A percentile compares a stretch with the other conserved stretches of the same genome.
Evolutionary conservation across 495 filamentous ascomycete genomes (phyloP).

Genomic region (Hypoxylon lienhwacheense): DNA sequence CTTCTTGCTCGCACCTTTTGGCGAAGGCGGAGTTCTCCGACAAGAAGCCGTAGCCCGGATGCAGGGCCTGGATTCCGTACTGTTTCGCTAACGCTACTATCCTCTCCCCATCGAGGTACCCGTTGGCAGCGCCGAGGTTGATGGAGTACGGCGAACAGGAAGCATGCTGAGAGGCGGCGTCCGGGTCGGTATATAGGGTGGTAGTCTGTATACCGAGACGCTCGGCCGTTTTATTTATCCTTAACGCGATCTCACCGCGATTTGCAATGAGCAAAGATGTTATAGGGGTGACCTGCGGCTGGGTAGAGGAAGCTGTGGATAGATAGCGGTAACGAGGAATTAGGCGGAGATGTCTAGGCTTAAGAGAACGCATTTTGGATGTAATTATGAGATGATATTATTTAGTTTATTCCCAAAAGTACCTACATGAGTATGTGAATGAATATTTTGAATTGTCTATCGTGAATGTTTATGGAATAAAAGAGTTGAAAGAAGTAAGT

Average conservation of each 20-base stretch:
- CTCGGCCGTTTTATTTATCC: constrained; percentile 83
- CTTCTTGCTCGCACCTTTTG: constrained; percentile 82
- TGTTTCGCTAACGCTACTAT: constrained; percentile 86
- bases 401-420: background rate
- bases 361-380: constrained; percentile 39
- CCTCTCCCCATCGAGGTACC: constrained; percentile 88
- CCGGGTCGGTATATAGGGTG: constrained; percentile 92
- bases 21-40: constrained; percentile 95
- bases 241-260: constrained; percentile 93
- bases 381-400: background rate
- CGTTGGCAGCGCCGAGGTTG: constrained; percentile 76
- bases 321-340: constrained; percentile 30
- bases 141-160: constrained; percentile 77
- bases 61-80: constrained; percentile 83
- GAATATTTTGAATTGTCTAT: background rate
- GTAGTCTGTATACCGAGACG: constrained; percentile 90
- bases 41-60: constrained; percentile 96
- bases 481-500: background rate
- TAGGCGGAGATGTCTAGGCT: constrained; percentile 31
- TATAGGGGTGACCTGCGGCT: constrained; percentile 55
- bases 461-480: background rate
- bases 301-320: constrained; percentile 34
- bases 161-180: constrained; percentile 85
- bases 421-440: background rate
- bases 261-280: constrained; percentile 94